Conservation (phyloP, 2,329 filamentous ascomycete species). For the Fusarium sulawesiense region DNA sequence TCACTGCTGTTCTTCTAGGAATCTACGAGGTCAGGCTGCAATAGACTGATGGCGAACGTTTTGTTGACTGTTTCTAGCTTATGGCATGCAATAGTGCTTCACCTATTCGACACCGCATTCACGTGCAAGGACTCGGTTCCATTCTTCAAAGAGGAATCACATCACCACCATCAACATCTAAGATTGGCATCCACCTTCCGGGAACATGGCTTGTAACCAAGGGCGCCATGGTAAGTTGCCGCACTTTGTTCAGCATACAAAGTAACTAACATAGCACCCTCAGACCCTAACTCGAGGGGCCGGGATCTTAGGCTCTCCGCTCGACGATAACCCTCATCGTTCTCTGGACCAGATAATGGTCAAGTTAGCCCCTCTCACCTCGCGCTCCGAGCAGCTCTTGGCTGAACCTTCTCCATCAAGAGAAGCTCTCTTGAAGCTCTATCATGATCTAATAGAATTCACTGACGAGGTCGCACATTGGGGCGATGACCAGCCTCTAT, state of each 20-base stretch:
- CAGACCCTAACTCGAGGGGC: neutral
- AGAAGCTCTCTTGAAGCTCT: neutral
- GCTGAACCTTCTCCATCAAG: neutral
- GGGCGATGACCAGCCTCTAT: neutral
- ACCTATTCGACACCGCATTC: neutral
- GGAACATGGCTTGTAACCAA: slow-evolving; percentile 10
- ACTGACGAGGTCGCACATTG: slow-evolving; percentile 1
- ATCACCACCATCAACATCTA: neutral
- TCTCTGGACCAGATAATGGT: slow-evolving; percentile 18
- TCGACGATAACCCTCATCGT: neutral
- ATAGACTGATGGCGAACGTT: fast-evolving
- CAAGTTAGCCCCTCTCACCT: slow-evolving; percentile 5
- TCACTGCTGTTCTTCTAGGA: slow-evolving; percentile 3
- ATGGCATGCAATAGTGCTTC: slow-evolving; percentile 4
- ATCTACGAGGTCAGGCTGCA: neutral
- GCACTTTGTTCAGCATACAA: too few species aligned
- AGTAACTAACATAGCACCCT: neutral
- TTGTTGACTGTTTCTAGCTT: neutral
- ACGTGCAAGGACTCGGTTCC: neutral
- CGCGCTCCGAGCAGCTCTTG: neutral
- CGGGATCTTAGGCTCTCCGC: slow-evolving; percentile 11
- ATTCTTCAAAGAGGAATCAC: slow-evolving; percentile 3
- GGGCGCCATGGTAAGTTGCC: neutral
- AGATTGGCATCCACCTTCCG: slow-evolving; percentile 4
- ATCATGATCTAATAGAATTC: neutral